Base-by-base conservation (phyloP, 2,329 filamentous ascomycete species). In the Arthrobotrys musiformis region DNA sequence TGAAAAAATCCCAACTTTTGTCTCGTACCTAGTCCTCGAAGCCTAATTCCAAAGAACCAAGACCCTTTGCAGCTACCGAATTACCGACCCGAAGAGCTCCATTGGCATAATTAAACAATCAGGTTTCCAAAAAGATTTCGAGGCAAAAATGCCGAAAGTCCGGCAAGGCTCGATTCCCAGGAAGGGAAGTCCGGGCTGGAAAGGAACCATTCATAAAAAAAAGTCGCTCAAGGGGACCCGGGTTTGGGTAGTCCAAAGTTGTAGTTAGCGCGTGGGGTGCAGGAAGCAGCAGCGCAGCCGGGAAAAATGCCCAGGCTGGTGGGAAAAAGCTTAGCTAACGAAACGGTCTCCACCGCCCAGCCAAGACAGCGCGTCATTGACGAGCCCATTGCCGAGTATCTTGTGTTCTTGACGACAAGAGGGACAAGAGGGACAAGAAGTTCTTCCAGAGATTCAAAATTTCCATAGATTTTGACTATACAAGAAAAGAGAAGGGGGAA, bases 241-340 rank as follows among this genome's bases (percentile, higher is more conserved):
- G 13, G 30, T 35, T 35, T 35, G n/a, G 8, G 30, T 5, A 33
- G 30, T 9, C 37, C n/a, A 19, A 40, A 40, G 5, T 17, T 4
- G 8, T 4, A 30, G 37, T 30, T 58, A 61, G 70, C 62, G 50
- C 72, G 72, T 76, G 72, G 72, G 72, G 72, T 76, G 72, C 72
- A 58, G 54, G n/a, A n/a, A n/a, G n/a, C n/a, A n/a, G n/a, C n/a
- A n/a, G n/a, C n/a, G n/a, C n/a, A n/a, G n/a, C n/a, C n/a, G n/a
- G n/a, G n/a, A n/a, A n/a, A 40, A 40, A 76, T 58, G 70, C 70
- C 70, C 63, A 75, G 70, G 33, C 70, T 33, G 63, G 63, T 33
- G 48, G 50, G 70, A 76, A 76, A 76, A 76, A 76, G 72, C 72
- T 76, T 76, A 76, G 72, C 72, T 22, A 46, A 62, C 22, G 42